Conservation (phyloP, 192 early-diverging fungal species). For the Oehlia diaphana region DNA sequence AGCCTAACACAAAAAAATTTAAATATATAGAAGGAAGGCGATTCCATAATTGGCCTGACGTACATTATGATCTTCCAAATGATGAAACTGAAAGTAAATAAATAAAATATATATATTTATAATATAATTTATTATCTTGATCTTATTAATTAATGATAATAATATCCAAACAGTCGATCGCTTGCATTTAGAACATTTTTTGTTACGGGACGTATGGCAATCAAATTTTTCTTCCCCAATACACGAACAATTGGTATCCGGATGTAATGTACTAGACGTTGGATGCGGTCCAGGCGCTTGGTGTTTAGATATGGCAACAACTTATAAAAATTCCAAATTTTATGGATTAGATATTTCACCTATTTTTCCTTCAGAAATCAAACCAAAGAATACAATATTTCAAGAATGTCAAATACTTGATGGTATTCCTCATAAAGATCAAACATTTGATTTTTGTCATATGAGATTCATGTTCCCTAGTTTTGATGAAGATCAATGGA, state of each 20-base stretch:
- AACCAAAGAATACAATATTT: background rate
- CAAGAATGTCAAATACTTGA: background rate
- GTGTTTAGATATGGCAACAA: background rate
- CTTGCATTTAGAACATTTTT: slow-evolving; percentile 10
- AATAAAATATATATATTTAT: background rate
- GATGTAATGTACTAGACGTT: slow-evolving; percentile 29
- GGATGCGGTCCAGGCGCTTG: slow-evolving; percentile 20
- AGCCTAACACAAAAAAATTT: background rate
- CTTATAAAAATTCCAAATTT: background rate
- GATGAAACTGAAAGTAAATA: slow-evolving; percentile 6
- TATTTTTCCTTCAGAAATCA: slow-evolving; percentile 11
- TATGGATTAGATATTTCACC: slow-evolving; percentile 5
- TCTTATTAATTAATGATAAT: too few relatives aligned
- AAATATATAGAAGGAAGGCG: background rate
- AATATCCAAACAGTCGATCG: background rate
- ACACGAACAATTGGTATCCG: background rate
- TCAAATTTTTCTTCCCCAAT: slow-evolving; percentile 31
- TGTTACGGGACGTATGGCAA: background rate
- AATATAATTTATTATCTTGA: too few relatives aligned
- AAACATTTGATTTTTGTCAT: slow-evolving; percentile 13
- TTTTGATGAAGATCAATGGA: slow-evolving; percentile 5
- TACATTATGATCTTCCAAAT: slow-evolving; percentile 20
- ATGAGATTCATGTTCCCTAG: background rate
- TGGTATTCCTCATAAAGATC: background rate
- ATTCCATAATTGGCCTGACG: background rate